These are phyloP conservation scores for Choanephora cucurbitarum DNA, from an alignment of 371 early-diverging fungal genomes.

Conservation along the genomic window DNA sequence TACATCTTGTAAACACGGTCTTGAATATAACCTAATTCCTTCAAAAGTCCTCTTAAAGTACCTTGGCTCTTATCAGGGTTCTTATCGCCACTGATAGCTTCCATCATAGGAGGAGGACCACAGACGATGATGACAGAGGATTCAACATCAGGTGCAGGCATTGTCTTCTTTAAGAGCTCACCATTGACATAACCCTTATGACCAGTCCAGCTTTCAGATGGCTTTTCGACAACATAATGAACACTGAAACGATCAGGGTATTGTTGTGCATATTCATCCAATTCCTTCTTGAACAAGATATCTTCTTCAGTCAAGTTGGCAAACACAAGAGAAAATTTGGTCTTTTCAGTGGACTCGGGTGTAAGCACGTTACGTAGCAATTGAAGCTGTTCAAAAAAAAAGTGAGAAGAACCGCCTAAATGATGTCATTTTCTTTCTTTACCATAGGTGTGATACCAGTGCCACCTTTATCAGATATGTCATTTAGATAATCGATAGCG, in stretches of 20 bases:
- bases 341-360: slow-evolving; percentile 64
- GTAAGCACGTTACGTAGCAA: slow-evolving; percentile 66
- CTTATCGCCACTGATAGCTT: slow-evolving; percentile 81
- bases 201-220: slow-evolving; percentile 63
- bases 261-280: slow-evolving; percentile 67
- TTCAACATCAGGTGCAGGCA: slow-evolving; percentile 59
- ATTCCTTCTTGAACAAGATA: slow-evolving; percentile 81
- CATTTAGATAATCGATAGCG: not conserved
- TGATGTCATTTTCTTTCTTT: slow-evolving; percentile 16
- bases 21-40: slow-evolving; percentile 32
- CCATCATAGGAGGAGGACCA: slow-evolving; percentile 85
- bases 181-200: slow-evolving; percentile 68
- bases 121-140: slow-evolving; percentile 82
- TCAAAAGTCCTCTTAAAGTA: slow-evolving; percentile 74
- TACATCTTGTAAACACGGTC: slow-evolving; percentile 27
- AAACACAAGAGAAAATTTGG: slow-evolving; percentile 81
- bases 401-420: not conserved
- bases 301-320: slow-evolving; percentile 86
- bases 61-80: slow-evolving; percentile 86
- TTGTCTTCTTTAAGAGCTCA: slow-evolving; percentile 64
- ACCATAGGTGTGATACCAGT: slow-evolving; percentile 94
- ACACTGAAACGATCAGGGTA: slow-evolving; percentile 82
- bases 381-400: slow-evolving; percentile 38
- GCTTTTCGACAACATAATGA: slow-evolving; percentile 77
- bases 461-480: slow-evolving; percentile 58